Conservation (phyloP, 352 stramenopile species). For the Albugo laibachii region DNA sequence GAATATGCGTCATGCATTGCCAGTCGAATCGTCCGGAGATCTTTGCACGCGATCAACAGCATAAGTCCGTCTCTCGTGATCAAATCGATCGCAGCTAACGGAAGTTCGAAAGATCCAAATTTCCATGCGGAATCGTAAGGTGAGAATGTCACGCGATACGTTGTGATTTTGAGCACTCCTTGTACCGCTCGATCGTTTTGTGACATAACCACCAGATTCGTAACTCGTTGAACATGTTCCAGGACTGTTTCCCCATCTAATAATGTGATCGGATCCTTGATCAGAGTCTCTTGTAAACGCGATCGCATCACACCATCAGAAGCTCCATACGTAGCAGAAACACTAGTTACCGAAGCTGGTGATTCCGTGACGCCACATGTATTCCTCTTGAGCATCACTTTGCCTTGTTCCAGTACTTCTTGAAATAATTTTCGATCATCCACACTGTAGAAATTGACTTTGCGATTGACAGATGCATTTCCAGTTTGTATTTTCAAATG, state of each 20-base stretch:
- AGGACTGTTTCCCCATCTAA: constrained; percentile 49
- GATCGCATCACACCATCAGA: too few species aligned
- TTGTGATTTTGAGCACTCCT: constrained; percentile 71
- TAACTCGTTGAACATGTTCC: constrained; percentile 68
- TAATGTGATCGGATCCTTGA: constrained; percentile 4
- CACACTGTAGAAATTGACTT: constrained; percentile 67
- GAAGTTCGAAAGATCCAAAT: constrained; percentile 71
- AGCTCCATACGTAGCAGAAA: background rate
- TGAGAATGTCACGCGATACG: constrained; percentile 62
- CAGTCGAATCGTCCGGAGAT: constrained; percentile 54
- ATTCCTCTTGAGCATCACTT: constrained; percentile 57
- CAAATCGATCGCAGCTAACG: constrained; percentile 48
- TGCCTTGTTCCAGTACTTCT: constrained; percentile 58
- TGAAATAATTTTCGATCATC: constrained; percentile 71
- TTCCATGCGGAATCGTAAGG: constrained; percentile 72
- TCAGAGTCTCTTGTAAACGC: background rate
- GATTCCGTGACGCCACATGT: background rate
- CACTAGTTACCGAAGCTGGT: background rate
- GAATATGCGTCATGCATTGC: constrained; percentile 76
- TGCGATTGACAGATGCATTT: constrained; percentile 55
- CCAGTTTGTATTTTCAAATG: constrained; percentile 74
- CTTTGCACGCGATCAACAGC: constrained; percentile 62
- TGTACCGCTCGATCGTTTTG: constrained; percentile 65
- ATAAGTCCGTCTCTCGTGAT: constrained; percentile 68
- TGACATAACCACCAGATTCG: constrained; percentile 67